These are phyloP conservation scores for Biscogniauxia sp. DNA, from an alignment of 2,329 filamentous ascomycete genomes.

Conservation along the genomic window DNA sequence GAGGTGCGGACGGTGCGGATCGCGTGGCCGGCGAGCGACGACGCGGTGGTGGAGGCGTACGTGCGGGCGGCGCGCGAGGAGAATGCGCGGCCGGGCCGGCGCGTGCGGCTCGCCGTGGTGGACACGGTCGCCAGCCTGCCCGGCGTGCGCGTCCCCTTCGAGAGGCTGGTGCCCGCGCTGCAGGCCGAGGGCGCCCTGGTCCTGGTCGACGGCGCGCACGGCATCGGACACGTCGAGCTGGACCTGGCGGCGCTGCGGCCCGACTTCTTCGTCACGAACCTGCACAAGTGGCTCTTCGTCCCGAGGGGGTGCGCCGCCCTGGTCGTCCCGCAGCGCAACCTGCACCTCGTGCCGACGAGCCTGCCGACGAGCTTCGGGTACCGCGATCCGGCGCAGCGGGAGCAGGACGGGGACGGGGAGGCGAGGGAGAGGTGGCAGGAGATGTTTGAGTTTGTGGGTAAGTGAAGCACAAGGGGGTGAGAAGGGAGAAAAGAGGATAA, in stretches of 20 bases:
- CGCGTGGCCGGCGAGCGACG: slow-evolving; percentile 53
- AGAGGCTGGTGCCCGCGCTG: slow-evolving; percentile 49
- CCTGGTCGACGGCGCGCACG: slow-evolving; percentile 64
- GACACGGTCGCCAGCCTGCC: slow-evolving; percentile 65
- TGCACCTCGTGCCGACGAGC: slow-evolving; percentile 59
- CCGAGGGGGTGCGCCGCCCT: slow-evolving; percentile 64
- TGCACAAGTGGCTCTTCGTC: slow-evolving; percentile 67
- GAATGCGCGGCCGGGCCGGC: slow-evolving; percentile 40
- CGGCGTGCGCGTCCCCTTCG: slow-evolving; percentile 64
- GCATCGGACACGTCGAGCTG: slow-evolving; percentile 60
- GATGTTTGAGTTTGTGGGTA: slow-evolving; percentile 36
- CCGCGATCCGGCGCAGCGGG: slow-evolving; percentile 30
- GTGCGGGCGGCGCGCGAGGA: slow-evolving; percentile 42
- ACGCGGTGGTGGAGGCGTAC: slow-evolving; percentile 51
- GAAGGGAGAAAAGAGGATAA: slow-evolving; percentile 38
- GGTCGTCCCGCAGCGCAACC: slow-evolving; percentile 59
- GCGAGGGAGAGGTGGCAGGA: slow-evolving; percentile 23
- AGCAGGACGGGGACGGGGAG: not conserved
- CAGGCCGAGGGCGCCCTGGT: slow-evolving; percentile 56
- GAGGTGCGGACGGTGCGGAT: slow-evolving; percentile 45
- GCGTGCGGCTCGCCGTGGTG: slow-evolving; percentile 58
- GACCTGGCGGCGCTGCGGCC: slow-evolving; percentile 55
- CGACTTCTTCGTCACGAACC: slow-evolving; percentile 67
- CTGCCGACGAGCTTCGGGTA: slow-evolving; percentile 65
- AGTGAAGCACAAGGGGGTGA: not conserved